Conservation (phyloP, 495 filamentous ascomycete genomes). For the Bacidia rubella region DNA sequence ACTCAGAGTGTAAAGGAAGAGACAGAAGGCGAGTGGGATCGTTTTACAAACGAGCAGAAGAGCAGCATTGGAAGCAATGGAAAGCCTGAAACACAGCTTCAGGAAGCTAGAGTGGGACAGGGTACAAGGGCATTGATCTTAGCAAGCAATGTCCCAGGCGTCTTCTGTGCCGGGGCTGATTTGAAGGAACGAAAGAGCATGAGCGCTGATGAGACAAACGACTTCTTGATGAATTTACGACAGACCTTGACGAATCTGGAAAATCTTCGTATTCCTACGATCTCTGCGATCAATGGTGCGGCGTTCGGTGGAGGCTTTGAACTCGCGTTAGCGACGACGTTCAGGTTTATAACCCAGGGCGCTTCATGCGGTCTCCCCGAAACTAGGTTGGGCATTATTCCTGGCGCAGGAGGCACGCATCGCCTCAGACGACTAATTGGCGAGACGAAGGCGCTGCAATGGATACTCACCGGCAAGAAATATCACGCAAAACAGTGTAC, state of each 20-base stretch:
- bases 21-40: constrained; percentile 39
- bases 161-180: constrained; percentile 91
- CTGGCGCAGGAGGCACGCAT: constrained; percentile 86
- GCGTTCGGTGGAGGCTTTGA: constrained; percentile 91
- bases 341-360: constrained; percentile 67
- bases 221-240: constrained; percentile 64
- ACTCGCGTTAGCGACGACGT: constrained; percentile 69
- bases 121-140: constrained; percentile 67
- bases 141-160: constrained; percentile 59
- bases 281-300: constrained; percentile 63
- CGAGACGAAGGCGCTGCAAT: constrained; percentile 56
- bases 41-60: constrained; percentile 20
- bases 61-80: background rate
- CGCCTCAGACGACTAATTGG: constrained; percentile 70
- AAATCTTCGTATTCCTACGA: constrained; percentile 70
- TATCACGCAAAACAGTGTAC: constrained; percentile 70
- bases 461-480: constrained; percentile 73
- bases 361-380: constrained; percentile 64
- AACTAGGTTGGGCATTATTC: constrained; percentile 82
- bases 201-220: constrained; percentile 48
- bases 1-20: constrained; percentile 56
- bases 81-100: constrained; percentile 16
- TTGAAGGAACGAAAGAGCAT: constrained; percentile 75
- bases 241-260: constrained; percentile 53
- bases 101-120: constrained; percentile 26